Base-by-base conservation (phyloP, 345 rosid species). In the Citrus unshiu region DNA sequence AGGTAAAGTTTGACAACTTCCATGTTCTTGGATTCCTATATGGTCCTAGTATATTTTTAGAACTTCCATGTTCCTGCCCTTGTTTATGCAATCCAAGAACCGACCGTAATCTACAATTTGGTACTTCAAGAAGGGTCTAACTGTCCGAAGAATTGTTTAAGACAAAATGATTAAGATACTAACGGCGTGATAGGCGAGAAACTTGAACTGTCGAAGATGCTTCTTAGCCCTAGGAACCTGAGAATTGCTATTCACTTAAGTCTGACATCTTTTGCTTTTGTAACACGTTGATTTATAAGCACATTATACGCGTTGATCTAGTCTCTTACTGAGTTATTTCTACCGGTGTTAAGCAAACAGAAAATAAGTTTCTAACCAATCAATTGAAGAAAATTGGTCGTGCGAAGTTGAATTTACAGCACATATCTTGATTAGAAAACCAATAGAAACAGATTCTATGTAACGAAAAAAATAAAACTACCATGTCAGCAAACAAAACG, bases 41-140 rank as follows among this genome's bases (percentile, higher is more conserved):
- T 43, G 54, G 49, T 76, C 69, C 62, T 7, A 2, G 7, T 67
- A 34, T 60, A 40, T 29, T 66, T 59, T 14, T 4, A 62, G 24
- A 64, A 58, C 51, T 76, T 56, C 60, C 32, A 46, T 25, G 1
- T 43, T 29, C 37, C 66, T 19, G 37, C 25, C 63, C 19, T 69
- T 37, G 65, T 63, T 62, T 58, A 29, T 66, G 56, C 62, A 40
- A 70, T 30, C 76, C 72, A 63, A 56, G 21, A 72, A 25, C 79
- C 65, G 67, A 70, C 43, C 29, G 9, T 4, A 32, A 34, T 69
- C 25, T 62, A 7, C 22, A 16, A 30, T 70, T 57, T 57, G 49
- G 77, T 64, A 79, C n/a, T 71, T 83, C 82, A 70, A 82, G 46
- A 59, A 63, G 81, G 72, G 62, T 78, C 72, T 67, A n/a, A 49